A percentile compares a stretch with the other conserved stretches of the same genome.
Evolutionary conservation across 176 grass and related monocot species (phyloP).

Genomic region (Oryza officinalis): DNA sequence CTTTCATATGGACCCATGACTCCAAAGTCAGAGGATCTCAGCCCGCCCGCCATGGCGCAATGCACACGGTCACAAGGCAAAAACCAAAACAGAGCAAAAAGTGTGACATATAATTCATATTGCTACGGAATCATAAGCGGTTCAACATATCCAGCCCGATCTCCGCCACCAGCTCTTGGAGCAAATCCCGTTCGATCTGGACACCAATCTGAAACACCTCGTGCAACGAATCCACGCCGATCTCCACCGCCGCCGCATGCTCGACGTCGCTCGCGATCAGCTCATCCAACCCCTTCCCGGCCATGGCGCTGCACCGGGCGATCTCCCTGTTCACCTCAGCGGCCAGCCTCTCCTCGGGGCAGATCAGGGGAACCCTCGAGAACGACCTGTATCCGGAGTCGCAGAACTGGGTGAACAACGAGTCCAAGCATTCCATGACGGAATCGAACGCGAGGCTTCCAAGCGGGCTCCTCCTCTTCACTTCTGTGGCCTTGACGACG

Average conservation of each 20-base stretch:
- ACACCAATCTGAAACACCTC: slow-evolving; percentile 52
- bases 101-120: neutral
- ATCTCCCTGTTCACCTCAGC: slow-evolving; percentile 52
- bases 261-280: slow-evolving; percentile 48
- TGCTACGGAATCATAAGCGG: neutral
- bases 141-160: slow-evolving; percentile 40
- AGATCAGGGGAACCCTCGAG: slow-evolving; percentile 9
- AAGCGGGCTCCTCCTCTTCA: neutral
- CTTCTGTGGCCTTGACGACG: slow-evolving; percentile 9
- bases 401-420: slow-evolving; percentile 38
- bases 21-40: too few species aligned
- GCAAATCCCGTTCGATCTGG: slow-evolving; percentile 65
- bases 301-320: slow-evolving; percentile 18
- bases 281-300: slow-evolving; percentile 42
- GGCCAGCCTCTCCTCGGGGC: slow-evolving; percentile 55
- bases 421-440: slow-evolving; percentile 56
- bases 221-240: neutral
- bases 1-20: too few species aligned
- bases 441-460: slow-evolving; percentile 36
- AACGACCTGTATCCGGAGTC: slow-evolving; percentile 64
- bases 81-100: neutral
- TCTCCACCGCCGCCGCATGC: slow-evolving; percentile 26
- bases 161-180: slow-evolving; percentile 61
- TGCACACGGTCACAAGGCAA: too few species aligned
- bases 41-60: neutral